Evolutionary conservation across 805 yeast species (phyloP), one percentile per base, ranked within the genome.

Genomic region (Ogataea paradorogensis): DNA sequence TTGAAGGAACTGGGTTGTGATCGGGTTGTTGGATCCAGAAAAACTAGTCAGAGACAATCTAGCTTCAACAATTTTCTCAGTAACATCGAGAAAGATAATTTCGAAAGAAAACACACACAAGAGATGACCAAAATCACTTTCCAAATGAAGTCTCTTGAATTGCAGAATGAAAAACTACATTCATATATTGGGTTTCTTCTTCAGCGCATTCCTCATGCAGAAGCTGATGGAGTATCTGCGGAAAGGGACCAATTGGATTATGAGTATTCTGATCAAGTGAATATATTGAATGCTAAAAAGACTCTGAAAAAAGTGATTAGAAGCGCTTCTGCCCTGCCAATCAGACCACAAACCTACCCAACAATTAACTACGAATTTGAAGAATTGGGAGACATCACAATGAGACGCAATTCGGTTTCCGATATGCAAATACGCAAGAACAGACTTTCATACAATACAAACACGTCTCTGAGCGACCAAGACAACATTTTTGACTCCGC

Each of bases 171-270:
- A 40, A 76, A 76, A 51, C 61, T 76, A 26, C 63, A 74, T 40
- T 73, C 80, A 26, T 76, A 74, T 51, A 76, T 76, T 54, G 81
- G 81, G 8, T 76, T 74, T 46, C 71, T 75, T 44, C 59, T 74
- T 33, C 81, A 76, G 50, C 71, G 73, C 47, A 66, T 46, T 13
- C 45, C 47, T 7, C 33, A 29, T 13, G 40, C 41, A 15, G 44
- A 33, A 16, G 31, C 31, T 5, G 33, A 43, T 58, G 56, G 68
- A 43, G 56, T 66, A 33, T 29, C 40, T 9, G 35, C 42, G 21
- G 48, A 38, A 38, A 52, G 46, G 41, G 53, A 48, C 11, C 38
- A 50, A 15, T n/a, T 46, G 21, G 56, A 55, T 27, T 55, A 53
- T 37, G 78, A 74, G 50, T 74, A 75, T 51, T 73, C 78, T 2